A percentile compares a stretch with the other conserved stretches of the same genome.
These are phyloP conservation scores for Spathaspora hagerdaliae DNA, from an alignment of 805 yeast genomes.

Conservation along the genomic window DNA sequence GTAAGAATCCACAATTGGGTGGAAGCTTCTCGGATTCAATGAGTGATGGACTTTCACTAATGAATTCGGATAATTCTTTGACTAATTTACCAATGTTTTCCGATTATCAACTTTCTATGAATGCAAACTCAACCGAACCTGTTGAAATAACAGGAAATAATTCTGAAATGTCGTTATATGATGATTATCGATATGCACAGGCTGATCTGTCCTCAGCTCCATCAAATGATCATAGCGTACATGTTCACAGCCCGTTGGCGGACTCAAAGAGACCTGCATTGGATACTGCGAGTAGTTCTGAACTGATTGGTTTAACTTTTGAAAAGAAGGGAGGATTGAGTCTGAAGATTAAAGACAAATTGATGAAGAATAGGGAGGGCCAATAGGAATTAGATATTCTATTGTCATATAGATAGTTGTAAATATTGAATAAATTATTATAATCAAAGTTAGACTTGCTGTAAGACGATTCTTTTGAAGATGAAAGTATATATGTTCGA, in stretches of 20 bases:
- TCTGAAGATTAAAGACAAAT: conserved; percentile 30
- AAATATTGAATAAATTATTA: too few relatives aligned
- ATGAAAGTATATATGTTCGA: too few relatives aligned
- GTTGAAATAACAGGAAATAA: conserved; percentile 11
- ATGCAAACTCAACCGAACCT: conserved; percentile 18
- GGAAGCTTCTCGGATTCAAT: conserved; percentile 16
- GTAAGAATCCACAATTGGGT: conserved; percentile 9
- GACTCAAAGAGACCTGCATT: background rate
- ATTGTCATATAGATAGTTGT: too few relatives aligned
- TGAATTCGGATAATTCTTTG: conserved; percentile 57
- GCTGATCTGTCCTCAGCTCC: background rate
- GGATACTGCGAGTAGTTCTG: conserved; percentile 1
- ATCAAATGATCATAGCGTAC: background rate
- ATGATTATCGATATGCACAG: conserved; percentile 22
- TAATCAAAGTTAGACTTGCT: too few relatives aligned
- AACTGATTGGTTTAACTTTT: conserved; percentile 32
- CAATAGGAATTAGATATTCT: too few relatives aligned
- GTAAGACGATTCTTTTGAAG: too few relatives aligned
- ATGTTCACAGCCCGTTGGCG: conserved; percentile 2
- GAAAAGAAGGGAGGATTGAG: conserved; percentile 16
- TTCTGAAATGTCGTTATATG: conserved; percentile 28
- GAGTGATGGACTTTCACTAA: conserved; percentile 59
- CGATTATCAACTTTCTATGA: conserved; percentile 40
- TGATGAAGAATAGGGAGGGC: too few relatives aligned
- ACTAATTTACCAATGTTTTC: conserved; percentile 64